These are phyloP conservation scores for Suillus weaverae DNA, from an alignment of 768 basidiomycete species.

Conservation along the genomic window DNA sequence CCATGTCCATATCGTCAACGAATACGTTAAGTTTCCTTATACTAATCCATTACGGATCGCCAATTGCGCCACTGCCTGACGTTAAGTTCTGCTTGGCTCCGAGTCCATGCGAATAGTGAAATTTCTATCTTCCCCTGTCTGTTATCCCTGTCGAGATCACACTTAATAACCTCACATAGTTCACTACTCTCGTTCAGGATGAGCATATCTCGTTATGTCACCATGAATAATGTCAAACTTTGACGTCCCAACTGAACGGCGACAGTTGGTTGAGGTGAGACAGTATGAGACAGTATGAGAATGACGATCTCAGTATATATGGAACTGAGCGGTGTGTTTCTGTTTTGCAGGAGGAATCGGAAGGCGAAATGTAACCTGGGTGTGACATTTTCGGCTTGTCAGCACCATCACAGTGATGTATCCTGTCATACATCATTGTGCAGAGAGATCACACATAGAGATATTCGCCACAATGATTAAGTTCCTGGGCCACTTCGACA, in stretches of 20 bases:
- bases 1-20: background rate
- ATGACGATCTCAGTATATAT: background rate
- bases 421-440: background rate
- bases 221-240: background rate
- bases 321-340: background rate
- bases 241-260: background rate
- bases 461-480: background rate
- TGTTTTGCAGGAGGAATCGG: background rate
- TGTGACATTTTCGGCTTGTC: background rate
- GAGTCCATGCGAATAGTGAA: background rate
- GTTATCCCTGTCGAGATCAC: background rate
- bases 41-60: background rate
- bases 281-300: background rate
- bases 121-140: background rate
- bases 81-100: background rate
- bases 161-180: background rate
- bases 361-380: background rate
- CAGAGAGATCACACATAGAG: background rate
- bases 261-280: background rate
- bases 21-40: background rate
- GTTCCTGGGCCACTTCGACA: background rate
- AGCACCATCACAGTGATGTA: background rate
- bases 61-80: background rate
- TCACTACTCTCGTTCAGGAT: background rate
- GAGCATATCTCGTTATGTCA: background rate